These are phyloP conservation scores for Bruguiera gymnorhiza DNA, from an alignment of 345 rosid genomes.

Conservation along the genomic window DNA sequence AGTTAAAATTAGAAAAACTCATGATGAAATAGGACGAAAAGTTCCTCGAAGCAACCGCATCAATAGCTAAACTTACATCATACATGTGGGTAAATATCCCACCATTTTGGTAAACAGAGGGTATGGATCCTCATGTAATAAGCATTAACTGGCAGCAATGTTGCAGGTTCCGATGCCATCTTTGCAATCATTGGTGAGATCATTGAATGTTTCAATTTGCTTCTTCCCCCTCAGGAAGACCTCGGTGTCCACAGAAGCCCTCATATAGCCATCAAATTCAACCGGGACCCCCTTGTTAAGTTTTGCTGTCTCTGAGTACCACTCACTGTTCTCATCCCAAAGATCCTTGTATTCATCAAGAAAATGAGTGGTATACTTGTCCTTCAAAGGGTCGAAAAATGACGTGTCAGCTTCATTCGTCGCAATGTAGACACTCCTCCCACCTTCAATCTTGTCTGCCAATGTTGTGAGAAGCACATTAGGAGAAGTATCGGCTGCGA, in stretches of 20 bases:
- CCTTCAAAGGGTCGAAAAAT: conserved; percentile 73
- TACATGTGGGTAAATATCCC: conserved; percentile 4
- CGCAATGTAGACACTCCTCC: conserved; percentile 73
- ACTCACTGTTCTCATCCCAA: conserved; percentile 87
- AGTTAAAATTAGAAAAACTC: background rate
- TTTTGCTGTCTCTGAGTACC: conserved; percentile 81
- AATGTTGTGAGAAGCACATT: conserved; percentile 62
- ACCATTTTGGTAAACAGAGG: conserved; percentile 14
- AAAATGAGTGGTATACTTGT: conserved; percentile 80
- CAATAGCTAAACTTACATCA: conserved; percentile 14
- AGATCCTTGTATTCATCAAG: conserved; percentile 80
- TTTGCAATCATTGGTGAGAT: conserved; percentile 89
- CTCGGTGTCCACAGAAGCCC: conserved; percentile 82
- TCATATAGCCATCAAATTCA: conserved; percentile 94
- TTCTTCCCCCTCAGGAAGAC: conserved; percentile 94
- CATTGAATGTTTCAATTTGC: conserved; percentile 93
- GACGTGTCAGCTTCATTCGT: conserved; percentile 73
- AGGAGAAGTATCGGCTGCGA: conserved; percentile 68
- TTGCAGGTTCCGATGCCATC: conserved; percentile 82
- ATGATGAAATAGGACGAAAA: conserved; percentile 20
- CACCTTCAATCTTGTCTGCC: conserved; percentile 71
- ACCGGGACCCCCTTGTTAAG: conserved; percentile 82
- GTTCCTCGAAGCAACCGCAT: conserved; percentile 21
- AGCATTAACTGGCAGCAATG: conserved; percentile 50
- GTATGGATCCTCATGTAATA: conserved; percentile 13